Evolutionary conservation across 2,329 filamentous ascomycete genomes (phyloP).

Genomic region (Trematosphaeria pertusa): DNA sequence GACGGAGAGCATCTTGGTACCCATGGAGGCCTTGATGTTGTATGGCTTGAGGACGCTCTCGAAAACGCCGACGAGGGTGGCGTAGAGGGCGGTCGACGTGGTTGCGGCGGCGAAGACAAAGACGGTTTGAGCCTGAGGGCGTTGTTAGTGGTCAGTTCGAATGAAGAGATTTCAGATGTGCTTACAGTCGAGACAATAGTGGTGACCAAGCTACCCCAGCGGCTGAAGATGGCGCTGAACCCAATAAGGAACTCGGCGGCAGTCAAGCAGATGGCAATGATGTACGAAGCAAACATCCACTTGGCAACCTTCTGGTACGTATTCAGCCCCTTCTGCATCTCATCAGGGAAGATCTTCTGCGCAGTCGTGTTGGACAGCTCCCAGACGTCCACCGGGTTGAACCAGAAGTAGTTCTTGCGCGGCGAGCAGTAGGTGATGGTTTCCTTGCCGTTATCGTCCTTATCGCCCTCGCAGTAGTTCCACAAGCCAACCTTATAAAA

Average conservation of each 20-base stretch:
- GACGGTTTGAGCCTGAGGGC: conserved; percentile 55
- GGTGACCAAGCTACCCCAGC: conserved; percentile 81
- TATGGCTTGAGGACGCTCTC: conserved; percentile 73
- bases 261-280: conserved; percentile 74
- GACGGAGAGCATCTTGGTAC: conserved; percentile 71
- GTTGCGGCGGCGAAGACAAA: conserved; percentile 71
- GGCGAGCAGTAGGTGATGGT: conserved; percentile 69
- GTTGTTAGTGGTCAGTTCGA: conserved; percentile 37
- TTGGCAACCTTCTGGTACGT: conserved; percentile 76
- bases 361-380: conserved; percentile 63
- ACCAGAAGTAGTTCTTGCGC: conserved; percentile 77
- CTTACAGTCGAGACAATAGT: conserved; percentile 76
- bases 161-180: conserved; percentile 42
- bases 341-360: conserved; percentile 65
- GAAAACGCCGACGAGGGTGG: conserved; percentile 72
- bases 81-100: conserved; percentile 77
- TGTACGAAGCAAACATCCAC: conserved; percentile 84
- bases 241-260: conserved; percentile 77
- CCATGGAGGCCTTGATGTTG: conserved; percentile 71
- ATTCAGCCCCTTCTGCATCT: conserved; percentile 71
- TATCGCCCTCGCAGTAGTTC: conserved; percentile 79
- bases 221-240: conserved; percentile 81
- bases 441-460: conserved; percentile 59
- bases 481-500: conserved; percentile 84
- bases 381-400: conserved; percentile 72